Conservation (phyloP, 139 green algal genomes). For the Edaphochlamys debaryana region DNA sequence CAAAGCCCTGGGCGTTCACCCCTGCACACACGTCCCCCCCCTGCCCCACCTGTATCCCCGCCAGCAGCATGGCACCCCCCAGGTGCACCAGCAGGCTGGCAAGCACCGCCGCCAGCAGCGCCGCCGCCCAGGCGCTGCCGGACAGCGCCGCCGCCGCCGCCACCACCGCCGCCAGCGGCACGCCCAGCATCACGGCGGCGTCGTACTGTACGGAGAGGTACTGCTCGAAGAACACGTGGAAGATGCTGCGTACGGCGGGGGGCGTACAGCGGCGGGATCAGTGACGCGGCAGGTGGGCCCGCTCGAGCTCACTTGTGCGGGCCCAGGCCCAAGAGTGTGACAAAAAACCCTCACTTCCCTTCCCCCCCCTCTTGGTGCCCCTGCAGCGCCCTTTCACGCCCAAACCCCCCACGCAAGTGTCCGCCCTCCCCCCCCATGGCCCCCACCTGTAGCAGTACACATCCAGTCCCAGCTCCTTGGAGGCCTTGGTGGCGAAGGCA, state of each 20-base stretch:
- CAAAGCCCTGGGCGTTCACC: no score
- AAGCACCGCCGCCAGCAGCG: constrained; percentile 70
- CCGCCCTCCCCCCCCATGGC: no score
- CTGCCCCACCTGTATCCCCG: constrained; percentile 79
- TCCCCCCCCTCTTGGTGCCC: no score
- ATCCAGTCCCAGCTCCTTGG: constrained; percentile 64
- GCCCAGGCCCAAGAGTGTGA: no score
- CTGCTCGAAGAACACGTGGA: constrained; percentile 97
- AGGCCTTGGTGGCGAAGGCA: constrained; percentile 23
- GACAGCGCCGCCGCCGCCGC: constrained; percentile 46
- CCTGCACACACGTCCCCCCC: no score
- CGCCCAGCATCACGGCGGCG: constrained; percentile 44
- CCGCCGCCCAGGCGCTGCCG: constrained; percentile 61
- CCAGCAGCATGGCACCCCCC: constrained; percentile 78
- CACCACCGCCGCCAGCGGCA: constrained; percentile 54
- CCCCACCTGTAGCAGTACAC: constrained; percentile 93
- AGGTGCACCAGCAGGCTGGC: constrained; percentile 81
- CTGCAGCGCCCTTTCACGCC: no score
- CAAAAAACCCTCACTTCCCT: no score
- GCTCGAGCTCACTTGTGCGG: no score
- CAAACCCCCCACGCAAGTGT: no score
- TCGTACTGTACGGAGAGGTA: constrained; percentile 69
- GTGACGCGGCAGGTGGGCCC: no score
- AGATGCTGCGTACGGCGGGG: no score
- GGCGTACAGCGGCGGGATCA: no score